These are phyloP conservation scores for Diplogelasinospora grovesii DNA, from an alignment of 495 filamentous ascomycete species.

Conservation along the genomic window DNA sequence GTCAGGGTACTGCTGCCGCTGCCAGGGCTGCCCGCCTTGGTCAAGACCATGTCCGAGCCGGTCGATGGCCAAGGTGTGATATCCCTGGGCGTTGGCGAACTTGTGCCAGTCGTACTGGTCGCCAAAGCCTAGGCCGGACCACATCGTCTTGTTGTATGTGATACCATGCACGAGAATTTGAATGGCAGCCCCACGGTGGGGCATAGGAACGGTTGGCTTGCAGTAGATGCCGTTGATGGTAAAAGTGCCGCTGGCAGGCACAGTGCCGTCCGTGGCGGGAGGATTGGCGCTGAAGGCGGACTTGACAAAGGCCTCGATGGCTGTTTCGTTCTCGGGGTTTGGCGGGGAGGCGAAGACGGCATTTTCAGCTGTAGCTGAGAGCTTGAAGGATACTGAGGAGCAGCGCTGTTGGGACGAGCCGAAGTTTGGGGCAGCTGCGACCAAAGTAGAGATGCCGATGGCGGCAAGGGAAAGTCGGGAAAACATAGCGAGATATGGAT, in stretches of 20 bases:
- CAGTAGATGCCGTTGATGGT: slow-evolving; percentile 12
- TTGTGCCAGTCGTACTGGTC: slow-evolving; percentile 13
- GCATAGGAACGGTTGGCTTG: neutral
- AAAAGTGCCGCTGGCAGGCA: slow-evolving; percentile 3
- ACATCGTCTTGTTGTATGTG: slow-evolving; percentile 18
- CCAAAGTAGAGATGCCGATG: too few species aligned
- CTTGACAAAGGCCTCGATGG: neutral
- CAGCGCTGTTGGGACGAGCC: too few species aligned
- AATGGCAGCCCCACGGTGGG: neutral
- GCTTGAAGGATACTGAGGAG: neutral
- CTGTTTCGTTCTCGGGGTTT: neutral
- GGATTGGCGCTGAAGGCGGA: neutral
- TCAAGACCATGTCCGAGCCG: slow-evolving; percentile 16
- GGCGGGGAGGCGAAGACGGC: neutral
- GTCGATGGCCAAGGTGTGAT: slow-evolving; percentile 22
- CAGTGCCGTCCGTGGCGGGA: slow-evolving; percentile 2
- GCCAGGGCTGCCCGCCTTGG: too few species aligned
- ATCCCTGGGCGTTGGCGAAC: slow-evolving; percentile 11
- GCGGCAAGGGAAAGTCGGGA: too few species aligned
- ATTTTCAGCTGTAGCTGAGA: slow-evolving; percentile 4
- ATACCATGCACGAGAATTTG: slow-evolving; percentile 22
- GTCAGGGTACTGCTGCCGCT: slow-evolving; percentile 4
- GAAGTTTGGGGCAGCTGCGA: too few species aligned
- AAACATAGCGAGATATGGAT: too few species aligned
- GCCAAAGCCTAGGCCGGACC: slow-evolving; percentile 9